These are phyloP conservation scores for Allium fistulosum DNA, from an alignment of 106 monocot genomes.

Conservation along the genomic window DNA sequence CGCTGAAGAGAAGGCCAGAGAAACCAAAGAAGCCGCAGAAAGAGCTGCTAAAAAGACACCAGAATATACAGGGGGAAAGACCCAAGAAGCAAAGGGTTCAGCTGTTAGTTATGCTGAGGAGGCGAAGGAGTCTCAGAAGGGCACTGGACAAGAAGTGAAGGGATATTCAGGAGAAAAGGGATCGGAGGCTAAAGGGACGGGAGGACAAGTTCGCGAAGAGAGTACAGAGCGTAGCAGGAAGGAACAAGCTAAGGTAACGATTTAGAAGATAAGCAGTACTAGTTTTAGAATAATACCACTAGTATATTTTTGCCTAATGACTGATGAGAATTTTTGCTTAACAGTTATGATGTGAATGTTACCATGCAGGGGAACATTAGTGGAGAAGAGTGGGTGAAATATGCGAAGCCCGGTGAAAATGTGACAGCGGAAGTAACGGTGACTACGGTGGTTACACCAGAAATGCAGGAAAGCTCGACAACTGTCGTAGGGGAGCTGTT, in stretches of 20 bases:
- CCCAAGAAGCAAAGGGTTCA: conserved; percentile 8
- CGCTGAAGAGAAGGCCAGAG: background rate
- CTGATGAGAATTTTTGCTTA: background rate
- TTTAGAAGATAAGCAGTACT: background rate
- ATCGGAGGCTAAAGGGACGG: background rate
- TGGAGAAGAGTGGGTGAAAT: background rate
- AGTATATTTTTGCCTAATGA: too few species aligned
- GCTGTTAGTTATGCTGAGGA: conserved; percentile 2
- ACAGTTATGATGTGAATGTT: conserved; percentile 8
- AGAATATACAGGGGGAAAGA: background rate
- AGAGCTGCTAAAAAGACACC: background rate
- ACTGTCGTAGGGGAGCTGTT: conserved; percentile 5
- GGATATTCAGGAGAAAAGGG: background rate
- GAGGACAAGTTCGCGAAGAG: conserved; percentile 7
- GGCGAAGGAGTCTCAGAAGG: conserved; percentile 8
- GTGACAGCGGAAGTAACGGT: background rate
- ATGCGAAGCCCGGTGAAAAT: background rate
- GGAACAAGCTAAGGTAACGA: background rate
- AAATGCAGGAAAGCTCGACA: background rate
- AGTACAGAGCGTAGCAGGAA: background rate
- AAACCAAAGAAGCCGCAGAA: conserved; percentile 1
- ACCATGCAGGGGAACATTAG: background rate
- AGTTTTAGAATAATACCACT: background rate
- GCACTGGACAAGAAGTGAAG: conserved; percentile 1
- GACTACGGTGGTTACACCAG: background rate